phyloP scores from a whole-genome alignment of 441 rosid genomes.

The Melastoma candidum region DNA sequence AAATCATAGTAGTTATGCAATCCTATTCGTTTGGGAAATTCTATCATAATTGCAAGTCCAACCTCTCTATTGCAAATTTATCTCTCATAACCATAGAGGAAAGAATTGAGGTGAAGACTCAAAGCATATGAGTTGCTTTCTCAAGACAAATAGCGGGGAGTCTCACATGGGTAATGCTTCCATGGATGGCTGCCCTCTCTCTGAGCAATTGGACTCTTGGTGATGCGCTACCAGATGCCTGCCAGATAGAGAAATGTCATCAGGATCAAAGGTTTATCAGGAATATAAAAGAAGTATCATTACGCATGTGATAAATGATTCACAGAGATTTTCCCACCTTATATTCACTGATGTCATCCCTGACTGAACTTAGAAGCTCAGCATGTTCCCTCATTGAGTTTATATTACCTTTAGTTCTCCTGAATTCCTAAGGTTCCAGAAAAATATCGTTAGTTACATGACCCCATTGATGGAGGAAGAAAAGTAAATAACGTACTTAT shows the following conservation, averaged over 20 bases:
- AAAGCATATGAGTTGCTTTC: conserved; percentile 4
- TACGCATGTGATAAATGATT: conserved; percentile 1
- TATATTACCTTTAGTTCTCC: conserved; percentile 79
- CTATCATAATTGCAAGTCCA: too few relatives aligned
- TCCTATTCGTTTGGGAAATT: too few relatives aligned
- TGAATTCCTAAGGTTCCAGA: conserved; percentile 40
- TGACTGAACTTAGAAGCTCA: conserved; percentile 90
- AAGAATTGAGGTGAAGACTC: too few relatives aligned
- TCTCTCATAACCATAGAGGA: too few relatives aligned
- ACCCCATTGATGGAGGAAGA: too few relatives aligned
- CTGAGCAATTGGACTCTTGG: conserved; percentile 85
- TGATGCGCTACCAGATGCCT: conserved; percentile 91
- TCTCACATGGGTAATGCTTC: conserved; percentile 74
- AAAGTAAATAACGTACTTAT: too few relatives aligned
- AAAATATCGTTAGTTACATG: neutral
- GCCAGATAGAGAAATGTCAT: conserved; percentile 16
- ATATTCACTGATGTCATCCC: conserved; percentile 92
- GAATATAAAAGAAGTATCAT: neutral
- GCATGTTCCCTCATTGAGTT: conserved; percentile 87
- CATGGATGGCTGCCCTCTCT: conserved; percentile 94
- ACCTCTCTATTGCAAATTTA: too few relatives aligned
- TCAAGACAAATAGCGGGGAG: conserved; percentile 8
- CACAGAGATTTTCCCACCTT: conserved; percentile 36
- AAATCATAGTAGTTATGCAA: too few relatives aligned
- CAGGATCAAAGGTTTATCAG: neutral